phyloP scores from a whole-genome alignment of 1,284 basidiomycete genomes.

The Violaceomyces palustris region DNA sequence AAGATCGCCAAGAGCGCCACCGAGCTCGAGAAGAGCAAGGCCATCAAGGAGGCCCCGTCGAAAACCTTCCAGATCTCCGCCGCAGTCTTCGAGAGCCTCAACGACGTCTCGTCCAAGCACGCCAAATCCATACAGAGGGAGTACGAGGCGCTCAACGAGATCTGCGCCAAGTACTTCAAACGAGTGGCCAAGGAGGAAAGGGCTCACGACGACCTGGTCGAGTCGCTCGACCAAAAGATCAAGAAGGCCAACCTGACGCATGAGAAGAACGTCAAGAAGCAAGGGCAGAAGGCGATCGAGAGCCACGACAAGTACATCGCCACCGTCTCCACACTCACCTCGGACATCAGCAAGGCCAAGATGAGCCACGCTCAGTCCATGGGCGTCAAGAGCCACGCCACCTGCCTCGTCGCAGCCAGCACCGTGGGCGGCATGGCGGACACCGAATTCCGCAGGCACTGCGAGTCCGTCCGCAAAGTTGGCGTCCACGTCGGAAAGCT shows the following conservation, averaged over 20 bases:
- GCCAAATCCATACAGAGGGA: constrained; percentile 45
- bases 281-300: constrained; percentile 29
- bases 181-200: constrained; percentile 50
- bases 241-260: constrained; percentile 48
- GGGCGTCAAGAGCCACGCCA: constrained; percentile 34
- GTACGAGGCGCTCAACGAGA: constrained; percentile 49
- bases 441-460: constrained; percentile 40
- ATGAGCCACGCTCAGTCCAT: constrained; percentile 29
- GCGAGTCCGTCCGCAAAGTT: constrained; percentile 39
- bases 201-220: constrained; percentile 42
- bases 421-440: constrained; percentile 45
- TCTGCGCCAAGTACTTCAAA: constrained; percentile 48
- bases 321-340: constrained; percentile 33
- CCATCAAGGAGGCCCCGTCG: constrained; percentile 32
- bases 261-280: constrained; percentile 44
- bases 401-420: constrained; percentile 30
- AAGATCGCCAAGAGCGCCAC: constrained; percentile 37
- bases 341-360: constrained; percentile 42
- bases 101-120: constrained; percentile 39
- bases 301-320: constrained; percentile 49
- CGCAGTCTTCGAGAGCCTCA: constrained; percentile 37
- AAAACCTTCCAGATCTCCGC: constrained; percentile 34
- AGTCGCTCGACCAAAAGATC: constrained; percentile 44
- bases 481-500: constrained; percentile 39
- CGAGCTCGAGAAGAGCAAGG: constrained; percentile 42